Conservation (phyloP, 257 asterid genomes). For the Nicotiana knightiana region DNA sequence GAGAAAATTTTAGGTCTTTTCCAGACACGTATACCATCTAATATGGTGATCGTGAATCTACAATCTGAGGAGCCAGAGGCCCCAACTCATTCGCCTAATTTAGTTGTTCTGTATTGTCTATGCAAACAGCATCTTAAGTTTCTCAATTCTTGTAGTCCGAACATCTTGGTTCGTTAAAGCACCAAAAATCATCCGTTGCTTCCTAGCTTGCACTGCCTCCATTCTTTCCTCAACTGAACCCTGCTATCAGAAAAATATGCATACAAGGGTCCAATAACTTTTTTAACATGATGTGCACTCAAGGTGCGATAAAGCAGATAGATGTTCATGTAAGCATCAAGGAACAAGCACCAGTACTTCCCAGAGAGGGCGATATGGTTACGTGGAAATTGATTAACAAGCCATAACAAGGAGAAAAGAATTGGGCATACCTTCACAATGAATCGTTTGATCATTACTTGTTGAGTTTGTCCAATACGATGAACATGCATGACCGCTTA, state of each 20-base stretch:
- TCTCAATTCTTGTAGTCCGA: conserved; percentile 83
- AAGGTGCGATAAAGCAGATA: not conserved
- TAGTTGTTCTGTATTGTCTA: conserved; percentile 20
- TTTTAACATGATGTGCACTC: not conserved
- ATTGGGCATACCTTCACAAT: conserved; percentile 62
- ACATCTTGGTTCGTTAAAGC: conserved; percentile 96
- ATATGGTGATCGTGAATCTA: not conserved
- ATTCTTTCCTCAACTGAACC: conserved; percentile 94
- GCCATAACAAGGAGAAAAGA: not conserved
- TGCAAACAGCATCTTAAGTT: conserved; percentile 91
- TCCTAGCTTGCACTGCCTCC: conserved; percentile 96
- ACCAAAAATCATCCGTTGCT: conserved; percentile 88
- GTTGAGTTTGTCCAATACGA: conserved; percentile 91
- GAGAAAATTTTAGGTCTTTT: not conserved
- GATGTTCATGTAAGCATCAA: not conserved
- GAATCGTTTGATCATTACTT: conserved; percentile 65
- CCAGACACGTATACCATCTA: not conserved
- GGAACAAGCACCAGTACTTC: not conserved
- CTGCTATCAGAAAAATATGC: conserved; percentile 30
- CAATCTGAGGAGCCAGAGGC: not conserved
- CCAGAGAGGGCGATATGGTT: not conserved
- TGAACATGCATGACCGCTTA: conserved; percentile 99
- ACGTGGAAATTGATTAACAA: not conserved
- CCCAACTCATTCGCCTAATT: not conserved
- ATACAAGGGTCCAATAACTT: not conserved